Evolutionary conservation across 2,329 filamentous ascomycete genomes (phyloP).

Genomic region (Trichophyton simii): DNA sequence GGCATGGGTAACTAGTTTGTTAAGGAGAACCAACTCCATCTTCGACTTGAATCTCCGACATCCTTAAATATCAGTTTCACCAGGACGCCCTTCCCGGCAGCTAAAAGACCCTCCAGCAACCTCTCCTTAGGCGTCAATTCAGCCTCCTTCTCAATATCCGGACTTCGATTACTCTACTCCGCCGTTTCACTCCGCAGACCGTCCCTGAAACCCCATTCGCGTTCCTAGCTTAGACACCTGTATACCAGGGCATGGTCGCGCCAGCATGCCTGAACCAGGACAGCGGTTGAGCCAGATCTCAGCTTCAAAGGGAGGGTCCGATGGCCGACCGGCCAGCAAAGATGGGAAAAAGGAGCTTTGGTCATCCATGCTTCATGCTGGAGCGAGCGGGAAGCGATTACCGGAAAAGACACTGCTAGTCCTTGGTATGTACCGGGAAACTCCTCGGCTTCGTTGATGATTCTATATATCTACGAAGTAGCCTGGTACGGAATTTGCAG

Average conservation of each 20-base stretch:
- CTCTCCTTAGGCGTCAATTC: background rate
- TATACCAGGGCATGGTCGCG: constrained; percentile 1
- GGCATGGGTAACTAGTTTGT: background rate
- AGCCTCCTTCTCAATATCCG: too few relatives aligned
- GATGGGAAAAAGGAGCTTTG: constrained; percentile 76
- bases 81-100: background rate
- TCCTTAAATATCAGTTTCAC: background rate
- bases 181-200: background rate
- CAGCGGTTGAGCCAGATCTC: constrained; percentile 27
- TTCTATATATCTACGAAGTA: background rate
- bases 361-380: constrained; percentile 83
- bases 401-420: constrained; percentile 87
- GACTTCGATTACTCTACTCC: background rate
- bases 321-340: constrained; percentile 40
- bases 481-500: background rate
- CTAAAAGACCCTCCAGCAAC: background rate
- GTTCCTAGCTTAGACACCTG: background rate
- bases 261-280: constrained; percentile 24
- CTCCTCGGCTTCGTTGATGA: background rate
- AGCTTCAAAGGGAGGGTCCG: constrained; percentile 21
- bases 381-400: constrained; percentile 77
- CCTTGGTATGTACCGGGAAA: constrained; percentile 47
- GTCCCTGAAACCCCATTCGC: background rate
- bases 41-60: background rate
- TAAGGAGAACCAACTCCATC: background rate